A percentile compares a stretch with the other conserved stretches of the same genome.
phyloP scores from a whole-genome alignment of 2,329 filamentous ascomycete species.

The Rhynchosporium secalis region DNA sequence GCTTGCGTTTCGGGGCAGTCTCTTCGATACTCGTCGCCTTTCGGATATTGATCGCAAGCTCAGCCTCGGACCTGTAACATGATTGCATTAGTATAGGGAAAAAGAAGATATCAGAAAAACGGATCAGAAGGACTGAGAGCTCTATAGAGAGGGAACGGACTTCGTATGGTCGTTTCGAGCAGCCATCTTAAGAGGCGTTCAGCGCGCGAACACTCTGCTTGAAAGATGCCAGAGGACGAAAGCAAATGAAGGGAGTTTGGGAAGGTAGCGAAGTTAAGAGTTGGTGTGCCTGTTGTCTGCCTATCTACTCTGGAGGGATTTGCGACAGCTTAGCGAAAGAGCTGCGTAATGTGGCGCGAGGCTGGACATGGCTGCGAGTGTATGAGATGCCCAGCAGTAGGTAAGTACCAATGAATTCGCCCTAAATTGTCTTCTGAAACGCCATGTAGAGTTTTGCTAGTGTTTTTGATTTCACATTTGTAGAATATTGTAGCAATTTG shows the following conservation, averaged over 20 bases:
- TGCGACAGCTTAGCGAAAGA: slow-evolving; percentile 15
- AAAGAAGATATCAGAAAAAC: neutral
- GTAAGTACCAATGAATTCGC: neutral
- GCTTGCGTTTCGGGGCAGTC: slow-evolving; percentile 75
- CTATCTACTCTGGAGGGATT: neutral
- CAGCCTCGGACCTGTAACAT: slow-evolving; percentile 60
- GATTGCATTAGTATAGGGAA: slow-evolving; percentile 19
- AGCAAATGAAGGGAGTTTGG: slow-evolving; percentile 21
- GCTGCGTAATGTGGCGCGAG: slow-evolving; percentile 32
- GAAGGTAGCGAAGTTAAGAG: neutral
- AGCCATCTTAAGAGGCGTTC: slow-evolving; percentile 35
- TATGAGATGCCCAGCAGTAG: neutral
- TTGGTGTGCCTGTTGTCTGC: slow-evolving; percentile 1
- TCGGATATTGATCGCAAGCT: slow-evolving; percentile 68
- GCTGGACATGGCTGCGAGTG: neutral
- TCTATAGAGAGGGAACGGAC: slow-evolving; percentile 29
- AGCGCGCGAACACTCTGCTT: slow-evolving; percentile 20
- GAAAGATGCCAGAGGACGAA: slow-evolving; percentile 14
- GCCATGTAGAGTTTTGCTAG: too few relatives aligned
- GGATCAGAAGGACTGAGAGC: slow-evolving; percentile 11
- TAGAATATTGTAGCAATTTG: too few relatives aligned
- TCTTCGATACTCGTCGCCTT: slow-evolving; percentile 70
- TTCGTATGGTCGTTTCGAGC: slow-evolving; percentile 40
- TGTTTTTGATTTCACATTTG: too few relatives aligned
- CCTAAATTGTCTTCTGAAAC: too few relatives aligned